Conservation (phyloP, 768 basidiomycete species). For the Scleroderma bovista region DNA sequence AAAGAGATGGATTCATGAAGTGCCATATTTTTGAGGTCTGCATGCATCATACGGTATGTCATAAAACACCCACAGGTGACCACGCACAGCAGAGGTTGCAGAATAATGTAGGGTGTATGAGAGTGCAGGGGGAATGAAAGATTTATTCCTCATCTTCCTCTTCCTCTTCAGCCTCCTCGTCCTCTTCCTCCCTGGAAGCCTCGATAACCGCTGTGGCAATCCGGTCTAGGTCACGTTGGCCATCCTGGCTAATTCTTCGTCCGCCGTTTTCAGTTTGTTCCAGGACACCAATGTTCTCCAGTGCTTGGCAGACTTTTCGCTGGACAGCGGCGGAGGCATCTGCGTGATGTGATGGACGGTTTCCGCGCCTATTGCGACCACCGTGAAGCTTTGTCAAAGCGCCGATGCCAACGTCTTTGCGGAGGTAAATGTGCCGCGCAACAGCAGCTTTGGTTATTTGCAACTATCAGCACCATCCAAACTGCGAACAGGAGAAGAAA, state of each 20-base stretch:
- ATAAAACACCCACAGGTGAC: constrained; percentile 16
- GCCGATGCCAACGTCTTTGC: constrained; percentile 93
- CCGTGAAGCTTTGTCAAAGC: constrained; percentile 95
- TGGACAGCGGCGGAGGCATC: constrained; percentile 84
- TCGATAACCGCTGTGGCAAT: constrained; percentile 89
- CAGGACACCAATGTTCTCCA: constrained; percentile 98
- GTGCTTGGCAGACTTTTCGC: constrained; percentile 91
- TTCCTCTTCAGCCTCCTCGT: constrained; percentile 70
- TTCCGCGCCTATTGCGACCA: constrained; percentile 90
- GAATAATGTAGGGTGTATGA: constrained; percentile 12
- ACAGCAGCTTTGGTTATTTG: constrained; percentile 64
- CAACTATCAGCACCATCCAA: background rate
- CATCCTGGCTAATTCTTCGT: constrained; percentile 93
- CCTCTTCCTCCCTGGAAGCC: constrained; percentile 65
- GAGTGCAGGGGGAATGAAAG: constrained; percentile 9
- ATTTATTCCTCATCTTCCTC: constrained; percentile 44
- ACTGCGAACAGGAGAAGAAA: background rate
- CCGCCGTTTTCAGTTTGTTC: constrained; percentile 93
- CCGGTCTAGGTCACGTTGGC: constrained; percentile 91
- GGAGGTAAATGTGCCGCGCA: constrained; percentile 99
- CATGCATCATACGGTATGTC: constrained; percentile 40
- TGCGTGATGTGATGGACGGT: constrained; percentile 93
- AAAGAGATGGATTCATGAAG: constrained; percentile 4
- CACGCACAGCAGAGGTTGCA: constrained; percentile 18
- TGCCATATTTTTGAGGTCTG: constrained; percentile 28